Evolutionary conservation across 331 rosid genomes (phyloP).

Genomic region (Rosa hybrid): DNA sequence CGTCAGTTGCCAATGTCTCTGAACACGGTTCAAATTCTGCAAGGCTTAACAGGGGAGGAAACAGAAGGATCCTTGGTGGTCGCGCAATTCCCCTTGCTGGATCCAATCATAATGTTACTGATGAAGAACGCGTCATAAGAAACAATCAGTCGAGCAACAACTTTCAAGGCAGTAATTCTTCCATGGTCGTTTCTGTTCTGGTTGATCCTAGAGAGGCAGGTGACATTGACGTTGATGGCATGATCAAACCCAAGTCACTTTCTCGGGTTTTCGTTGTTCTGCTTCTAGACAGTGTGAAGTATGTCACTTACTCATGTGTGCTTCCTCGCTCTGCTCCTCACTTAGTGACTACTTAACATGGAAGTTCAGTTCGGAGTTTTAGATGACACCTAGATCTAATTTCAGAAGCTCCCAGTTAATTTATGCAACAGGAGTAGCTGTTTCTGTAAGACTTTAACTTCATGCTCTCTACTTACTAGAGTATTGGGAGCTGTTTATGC

Average conservation of each 20-base stretch:
- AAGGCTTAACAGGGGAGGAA: constrained; percentile 47
- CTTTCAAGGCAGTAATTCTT: constrained; percentile 61
- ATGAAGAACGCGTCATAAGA: constrained; percentile 51
- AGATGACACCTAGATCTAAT: constrained; percentile 13
- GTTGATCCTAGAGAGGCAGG: constrained; percentile 87
- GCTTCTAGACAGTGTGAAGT: constrained; percentile 83
- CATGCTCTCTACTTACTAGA: constrained; percentile 6
- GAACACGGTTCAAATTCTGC: constrained; percentile 46
- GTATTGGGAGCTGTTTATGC: constrained; percentile 1
- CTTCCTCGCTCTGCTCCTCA: constrained; percentile 70
- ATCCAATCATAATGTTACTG: constrained; percentile 56
- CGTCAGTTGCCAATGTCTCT: constrained; percentile 61
- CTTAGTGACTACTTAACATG: constrained; percentile 55
- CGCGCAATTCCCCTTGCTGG: constrained; percentile 53
- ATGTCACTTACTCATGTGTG: constrained; percentile 87
- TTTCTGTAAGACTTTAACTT: not conserved
- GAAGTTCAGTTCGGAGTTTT: constrained; percentile 12
- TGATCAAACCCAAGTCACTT: constrained; percentile 74
- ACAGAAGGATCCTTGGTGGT: constrained; percentile 71
- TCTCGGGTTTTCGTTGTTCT: constrained; percentile 83
- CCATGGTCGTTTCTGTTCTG: constrained; percentile 92
- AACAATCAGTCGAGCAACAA: constrained; percentile 40
- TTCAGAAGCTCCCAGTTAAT: constrained; percentile 40
- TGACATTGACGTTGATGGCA: constrained; percentile 65
- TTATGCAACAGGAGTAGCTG: constrained; percentile 37